These are phyloP conservation scores for Penicillium freii DNA, from an alignment of 2,329 filamentous ascomycete genomes.

Conservation along the genomic window DNA sequence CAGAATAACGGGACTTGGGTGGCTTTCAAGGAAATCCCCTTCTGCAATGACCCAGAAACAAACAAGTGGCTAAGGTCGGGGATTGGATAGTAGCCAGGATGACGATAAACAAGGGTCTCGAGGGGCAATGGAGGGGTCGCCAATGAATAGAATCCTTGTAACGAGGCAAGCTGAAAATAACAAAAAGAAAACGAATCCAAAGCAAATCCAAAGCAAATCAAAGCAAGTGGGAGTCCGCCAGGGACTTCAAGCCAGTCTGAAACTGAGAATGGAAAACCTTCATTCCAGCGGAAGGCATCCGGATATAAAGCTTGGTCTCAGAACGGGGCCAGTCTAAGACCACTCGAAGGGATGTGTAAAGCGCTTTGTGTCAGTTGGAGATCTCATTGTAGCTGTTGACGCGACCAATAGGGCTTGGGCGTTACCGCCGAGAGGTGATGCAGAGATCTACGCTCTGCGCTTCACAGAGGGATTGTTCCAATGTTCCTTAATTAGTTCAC, in stretches of 20 bases:
- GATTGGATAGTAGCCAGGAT: slow-evolving; percentile 17
- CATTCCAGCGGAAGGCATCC: slow-evolving; percentile 16
- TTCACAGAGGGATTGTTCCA: slow-evolving; percentile 1
- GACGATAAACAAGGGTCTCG: slow-evolving; percentile 14
- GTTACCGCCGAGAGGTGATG: slow-evolving; percentile 20
- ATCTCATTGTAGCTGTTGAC: neutral
- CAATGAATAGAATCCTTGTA: slow-evolving; percentile 10
- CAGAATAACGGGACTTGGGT: slow-evolving; percentile 1
- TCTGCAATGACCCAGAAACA: slow-evolving; percentile 10
- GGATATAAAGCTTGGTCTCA: slow-evolving; percentile 27
- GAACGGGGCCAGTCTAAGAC: neutral
- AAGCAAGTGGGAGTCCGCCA: neutral
- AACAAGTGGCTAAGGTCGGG: slow-evolving; percentile 1
- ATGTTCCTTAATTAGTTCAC: slow-evolving; percentile 22
- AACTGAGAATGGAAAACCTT: neutral
- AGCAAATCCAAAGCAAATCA: neutral
- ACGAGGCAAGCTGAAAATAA: neutral
- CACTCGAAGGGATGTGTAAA: slow-evolving; percentile 4
- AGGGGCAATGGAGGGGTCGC: slow-evolving; percentile 9
- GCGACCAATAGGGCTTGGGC: slow-evolving; percentile 13
- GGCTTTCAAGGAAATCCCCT: slow-evolving; percentile 7
- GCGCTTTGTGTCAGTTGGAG: slow-evolving; percentile 9
- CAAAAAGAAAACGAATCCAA: neutral
- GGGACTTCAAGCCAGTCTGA: neutral
- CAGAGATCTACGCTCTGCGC: slow-evolving; percentile 11